Base-by-base conservation (phyloP, 352 stramenopile genomes). In the Phytophthora uliginosa region DNA sequence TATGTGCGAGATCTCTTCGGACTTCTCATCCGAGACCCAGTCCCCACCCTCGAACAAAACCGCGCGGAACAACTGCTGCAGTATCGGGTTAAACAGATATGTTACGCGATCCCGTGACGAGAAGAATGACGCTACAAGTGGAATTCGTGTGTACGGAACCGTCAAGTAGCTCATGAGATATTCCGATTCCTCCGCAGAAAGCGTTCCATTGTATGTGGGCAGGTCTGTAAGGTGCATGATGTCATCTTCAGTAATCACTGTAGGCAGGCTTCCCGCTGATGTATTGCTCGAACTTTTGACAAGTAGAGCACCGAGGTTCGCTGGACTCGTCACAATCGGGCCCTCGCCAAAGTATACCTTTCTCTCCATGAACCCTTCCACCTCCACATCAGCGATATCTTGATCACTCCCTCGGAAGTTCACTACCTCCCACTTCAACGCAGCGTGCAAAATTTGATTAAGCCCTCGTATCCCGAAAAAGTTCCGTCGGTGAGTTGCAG, bases 151-250 rank as follows among this genome's bases (percentile, higher is more conserved):
- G 72, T 99, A 99, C 33, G 98, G 98, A 9, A 99, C 98, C 6
- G 98, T 99, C 60, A 99, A 89, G 77, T 99, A 99, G 73, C 98
- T 98, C 65, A 99, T 92, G 61, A 99, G 94, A 12, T 98, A 97
- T 80, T 99, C 98, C 0, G 95, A 98, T 71, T 99, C 98, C 60
- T 98, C 95, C 22, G 95, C 89, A 13, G 93, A 97, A n/a, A 99
- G 82, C 24, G 98, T 97, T 51, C 97, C 90, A 52, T 97, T 95
- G 77, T 99, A 99, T 0, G 97, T 99, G 6, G 98, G 98, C 36
- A 99, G 74, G 45, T 99, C 92, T 36, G 92, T 90, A 17, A 99
- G 73, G 84, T 99, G 97, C 72, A 99, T 97, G 52, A 99, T 97
- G 73, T 99, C 98, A 78, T 99, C 98, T 80, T 98, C 96, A 0